Conservation (phyloP, 768 basidiomycete species). For the Roridomyces roridus region DNA sequence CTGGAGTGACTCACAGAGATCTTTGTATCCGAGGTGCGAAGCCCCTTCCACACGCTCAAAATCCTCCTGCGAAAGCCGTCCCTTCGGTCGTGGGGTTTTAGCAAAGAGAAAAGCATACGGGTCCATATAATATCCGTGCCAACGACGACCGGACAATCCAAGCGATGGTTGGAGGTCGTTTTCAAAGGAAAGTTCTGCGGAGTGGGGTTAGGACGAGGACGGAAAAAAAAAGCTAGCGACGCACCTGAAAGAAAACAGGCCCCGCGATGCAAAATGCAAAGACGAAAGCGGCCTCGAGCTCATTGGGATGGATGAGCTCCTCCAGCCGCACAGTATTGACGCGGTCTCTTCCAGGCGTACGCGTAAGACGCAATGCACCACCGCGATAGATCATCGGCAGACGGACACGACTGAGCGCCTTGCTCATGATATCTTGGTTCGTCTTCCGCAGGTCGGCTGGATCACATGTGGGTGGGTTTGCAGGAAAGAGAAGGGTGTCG, state of each 20-base stretch:
- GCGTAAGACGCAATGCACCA: conserved; percentile 7
- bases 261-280: conserved; percentile 6
- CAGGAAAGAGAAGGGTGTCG: no score
- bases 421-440: no score
- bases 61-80: no score
- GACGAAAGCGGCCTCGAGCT: neutral
- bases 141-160: neutral
- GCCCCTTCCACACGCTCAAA: neutral
- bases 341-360: neutral
- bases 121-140: conserved; percentile 3
- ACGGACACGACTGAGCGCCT: no score
- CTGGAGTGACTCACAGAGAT: neutral
- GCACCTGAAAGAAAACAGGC: neutral
- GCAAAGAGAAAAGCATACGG: neutral
- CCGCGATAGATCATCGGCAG: neutral
- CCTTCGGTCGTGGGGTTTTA: no score
- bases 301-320: conserved; percentile 2
- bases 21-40: no score
- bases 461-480: no score
- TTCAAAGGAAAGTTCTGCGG: conserved; percentile 5
- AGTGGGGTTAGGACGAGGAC: no score
- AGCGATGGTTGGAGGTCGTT: neutral
- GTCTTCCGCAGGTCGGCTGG: no score
- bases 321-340: neutral
- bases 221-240: no score